These are phyloP conservation scores for Ceratonia siliqua DNA, from an alignment of 306 rosid genomes.

Conservation along the genomic window DNA sequence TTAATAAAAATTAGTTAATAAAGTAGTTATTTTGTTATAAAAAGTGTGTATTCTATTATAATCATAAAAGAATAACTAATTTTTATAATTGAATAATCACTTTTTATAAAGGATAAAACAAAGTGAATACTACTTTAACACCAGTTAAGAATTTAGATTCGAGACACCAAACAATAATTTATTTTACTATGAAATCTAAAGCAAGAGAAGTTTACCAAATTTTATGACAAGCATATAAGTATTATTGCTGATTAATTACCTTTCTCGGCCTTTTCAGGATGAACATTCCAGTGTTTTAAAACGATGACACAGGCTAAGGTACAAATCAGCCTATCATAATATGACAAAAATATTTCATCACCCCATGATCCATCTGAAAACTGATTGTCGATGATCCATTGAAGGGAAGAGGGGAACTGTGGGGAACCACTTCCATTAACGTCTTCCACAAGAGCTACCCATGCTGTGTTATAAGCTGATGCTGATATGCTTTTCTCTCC, in stretches of 20 bases:
- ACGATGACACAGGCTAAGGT: slow-evolving; percentile 63
- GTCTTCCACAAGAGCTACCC: slow-evolving; percentile 58
- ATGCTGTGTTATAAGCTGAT: slow-evolving; percentile 66
- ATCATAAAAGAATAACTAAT: no score
- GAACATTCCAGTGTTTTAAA: slow-evolving; percentile 46
- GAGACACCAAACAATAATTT: no score
- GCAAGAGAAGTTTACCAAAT: no score
- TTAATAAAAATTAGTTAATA: no score
- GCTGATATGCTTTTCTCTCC: slow-evolving; percentile 55
- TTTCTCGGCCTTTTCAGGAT: slow-evolving; percentile 44
- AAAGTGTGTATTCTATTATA: no score
- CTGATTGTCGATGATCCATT: slow-evolving; percentile 60
- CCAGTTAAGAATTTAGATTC: no score
- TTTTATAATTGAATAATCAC: no score
- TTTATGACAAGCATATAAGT: no score
- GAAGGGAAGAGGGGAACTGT: slow-evolving; percentile 51
- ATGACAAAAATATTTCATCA: slow-evolving; percentile 46
- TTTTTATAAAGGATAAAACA: no score
- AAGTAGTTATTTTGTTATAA: no score
- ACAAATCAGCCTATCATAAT: slow-evolving; percentile 54
- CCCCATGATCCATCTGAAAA: slow-evolving; percentile 71
- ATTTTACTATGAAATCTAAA: no score
- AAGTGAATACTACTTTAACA: no score
- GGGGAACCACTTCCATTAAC: slow-evolving; percentile 40
- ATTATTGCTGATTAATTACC: slow-evolving; percentile 33